phyloP scores from a whole-genome alignment of 2,329 filamentous ascomycete species.

The Ophiosphaerella korrae region DNA sequence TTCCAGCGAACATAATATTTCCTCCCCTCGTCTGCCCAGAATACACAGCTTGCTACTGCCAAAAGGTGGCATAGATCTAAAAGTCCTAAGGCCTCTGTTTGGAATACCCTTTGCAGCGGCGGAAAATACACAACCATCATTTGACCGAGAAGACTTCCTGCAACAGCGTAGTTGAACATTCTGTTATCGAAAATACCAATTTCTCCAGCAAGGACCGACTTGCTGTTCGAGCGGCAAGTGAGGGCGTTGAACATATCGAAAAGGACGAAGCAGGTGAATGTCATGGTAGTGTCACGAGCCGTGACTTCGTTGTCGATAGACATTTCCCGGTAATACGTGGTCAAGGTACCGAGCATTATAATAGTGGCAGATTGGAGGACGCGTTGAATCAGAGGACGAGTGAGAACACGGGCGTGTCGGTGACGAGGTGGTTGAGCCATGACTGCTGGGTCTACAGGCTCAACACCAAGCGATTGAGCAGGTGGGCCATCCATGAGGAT shows the following conservation, averaged over 20 bases:
- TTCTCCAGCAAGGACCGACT: conserved; percentile 86
- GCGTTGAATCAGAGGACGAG: conserved; percentile 76
- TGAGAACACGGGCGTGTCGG: conserved; percentile 89
- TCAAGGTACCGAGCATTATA: conserved; percentile 91
- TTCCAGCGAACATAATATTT: conserved; percentile 67
- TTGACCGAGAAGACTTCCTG: conserved; percentile 83
- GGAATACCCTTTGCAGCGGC: conserved; percentile 90
- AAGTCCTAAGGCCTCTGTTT: conserved; percentile 83
- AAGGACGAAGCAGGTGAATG: conserved; percentile 97
- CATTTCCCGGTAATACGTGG: conserved; percentile 93
- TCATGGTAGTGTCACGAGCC: conserved; percentile 97
- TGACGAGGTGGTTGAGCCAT: conserved; percentile 90
- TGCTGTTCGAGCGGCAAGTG: conserved; percentile 87
- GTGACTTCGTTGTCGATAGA: conserved; percentile 79
- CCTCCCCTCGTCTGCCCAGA: conserved; percentile 90
- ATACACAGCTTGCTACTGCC: conserved; percentile 82
- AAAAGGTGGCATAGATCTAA: conserved; percentile 76
- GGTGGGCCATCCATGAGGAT: conserved; percentile 99
- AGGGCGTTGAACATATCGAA: conserved; percentile 99
- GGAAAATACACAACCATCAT: conserved; percentile 92
- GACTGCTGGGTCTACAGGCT: conserved; percentile 90
- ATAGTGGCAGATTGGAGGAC: conserved; percentile 86
- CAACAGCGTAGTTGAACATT: conserved; percentile 96
- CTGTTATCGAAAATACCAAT: conserved; percentile 81
- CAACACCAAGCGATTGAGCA: conserved; percentile 94